Base-by-base conservation (phyloP, 495 filamentous ascomycete species). In the Hamigera avellanea region DNA sequence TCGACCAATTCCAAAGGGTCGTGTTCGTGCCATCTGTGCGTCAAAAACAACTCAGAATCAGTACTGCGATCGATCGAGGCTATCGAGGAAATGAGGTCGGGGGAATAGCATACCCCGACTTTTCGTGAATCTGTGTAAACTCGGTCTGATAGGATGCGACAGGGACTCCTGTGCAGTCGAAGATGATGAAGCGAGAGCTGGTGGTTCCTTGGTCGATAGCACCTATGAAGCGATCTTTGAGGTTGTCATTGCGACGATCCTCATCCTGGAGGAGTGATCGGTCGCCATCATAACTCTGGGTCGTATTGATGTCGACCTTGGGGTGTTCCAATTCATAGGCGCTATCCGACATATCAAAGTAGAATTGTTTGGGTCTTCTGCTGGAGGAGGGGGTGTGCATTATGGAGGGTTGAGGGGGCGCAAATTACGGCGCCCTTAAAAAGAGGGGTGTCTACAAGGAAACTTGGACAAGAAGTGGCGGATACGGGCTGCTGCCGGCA, bases 171-270 rank as follows among this genome's bases (percentile, higher is more conserved):
- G 72, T 66, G 40, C 75, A 72, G 57, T 95, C 76, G 59, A 96
- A 95, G 41, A 96, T 87, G 38, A 96, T 67, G 54, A 95, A 95
- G 12, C 89, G 77, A 21, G 89, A 85, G 45, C 84, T 93, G 10
- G 89, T 95, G 6, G 89, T 96, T 15, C 89, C 89, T 50, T 89
- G 83, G 52, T 96, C 89, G 50, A 96, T 89, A 17, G 79, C 71
- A 27, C 77, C 80, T 30, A 82, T 75, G 52, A 74, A 84, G 7
- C 61, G 61, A 23, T 61, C 44, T 38, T 62, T 62, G 17, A 67
- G 46, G 23, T 59, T 54, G 26, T 57, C 60, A 12, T 35, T 37
- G 14, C 49, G 51, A 23, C 42, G 49, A 1, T 50, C 45, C 33
- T 65, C 60, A 23, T 65, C 47, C 37, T 65, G 61, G n/a, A 67